These are phyloP conservation scores for Lipomyces japonicus DNA, from an alignment of 805 yeast genomes.

Conservation along the genomic window DNA sequence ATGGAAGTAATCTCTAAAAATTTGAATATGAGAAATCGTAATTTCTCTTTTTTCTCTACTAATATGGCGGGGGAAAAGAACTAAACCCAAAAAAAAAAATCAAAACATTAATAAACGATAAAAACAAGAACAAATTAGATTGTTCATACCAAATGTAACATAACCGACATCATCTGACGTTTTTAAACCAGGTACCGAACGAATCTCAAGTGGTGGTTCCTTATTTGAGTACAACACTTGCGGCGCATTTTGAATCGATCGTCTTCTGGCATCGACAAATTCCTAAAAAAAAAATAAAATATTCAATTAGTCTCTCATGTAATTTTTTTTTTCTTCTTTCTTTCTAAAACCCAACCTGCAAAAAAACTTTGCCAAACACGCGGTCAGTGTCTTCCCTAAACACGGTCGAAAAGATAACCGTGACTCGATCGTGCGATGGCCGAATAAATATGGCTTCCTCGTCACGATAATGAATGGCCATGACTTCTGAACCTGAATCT, in stretches of 20 bases:
- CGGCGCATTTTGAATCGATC: slow-evolving; percentile 95
- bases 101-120: background rate
- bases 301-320: background rate
- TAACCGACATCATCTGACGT: slow-evolving; percentile 49
- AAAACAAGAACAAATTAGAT: slow-evolving; percentile 1
- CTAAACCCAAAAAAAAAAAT: slow-evolving; percentile 4
- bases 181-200: slow-evolving; percentile 41
- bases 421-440: slow-evolving; percentile 93
- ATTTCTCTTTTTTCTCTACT: slow-evolving; percentile 62
- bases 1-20: slow-evolving; percentile 95
- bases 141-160: slow-evolving; percentile 49
- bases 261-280: slow-evolving; percentile 48
- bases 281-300: slow-evolving; percentile 16
- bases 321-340: background rate
- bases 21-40: slow-evolving; percentile 84
- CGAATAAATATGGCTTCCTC: slow-evolving; percentile 86
- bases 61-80: slow-evolving; percentile 50
- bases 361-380: slow-evolving; percentile 79
- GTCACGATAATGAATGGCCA: slow-evolving; percentile 81
- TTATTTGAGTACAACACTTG: slow-evolving; percentile 88
- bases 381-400: slow-evolving; percentile 97
- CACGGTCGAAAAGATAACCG: slow-evolving; percentile 89
- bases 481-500: slow-evolving; percentile 50
- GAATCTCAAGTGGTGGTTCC: slow-evolving; percentile 89
- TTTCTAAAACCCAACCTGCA: slow-evolving; percentile 49